A percentile compares a stretch with the other conserved stretches of the same genome.
phyloP scores from a whole-genome alignment of 129 eudicot species.

The Silybum marianum region DNA sequence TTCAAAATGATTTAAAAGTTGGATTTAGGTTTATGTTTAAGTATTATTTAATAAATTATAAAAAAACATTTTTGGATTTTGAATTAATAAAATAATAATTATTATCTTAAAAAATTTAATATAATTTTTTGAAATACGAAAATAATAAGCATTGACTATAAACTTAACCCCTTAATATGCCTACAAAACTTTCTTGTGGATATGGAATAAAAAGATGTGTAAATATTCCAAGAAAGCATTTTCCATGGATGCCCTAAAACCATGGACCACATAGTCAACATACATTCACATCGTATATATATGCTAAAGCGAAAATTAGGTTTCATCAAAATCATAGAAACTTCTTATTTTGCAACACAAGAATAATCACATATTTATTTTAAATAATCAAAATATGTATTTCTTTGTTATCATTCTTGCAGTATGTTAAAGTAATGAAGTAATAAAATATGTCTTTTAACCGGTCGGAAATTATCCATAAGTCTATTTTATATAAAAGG shows the following conservation, averaged over 20 bases:
- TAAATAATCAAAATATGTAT: too few relatives aligned
- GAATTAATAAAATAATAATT: not conserved
- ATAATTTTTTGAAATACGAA: not conserved
- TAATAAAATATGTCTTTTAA: too few relatives aligned
- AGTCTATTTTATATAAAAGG: too few relatives aligned
- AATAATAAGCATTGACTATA: not conserved
- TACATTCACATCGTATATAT: slow-evolving; percentile 16
- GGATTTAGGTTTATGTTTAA: not conserved
- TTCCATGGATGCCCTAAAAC: slow-evolving; percentile 46
- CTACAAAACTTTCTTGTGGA: not conserved
- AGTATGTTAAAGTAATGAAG: too few relatives aligned
- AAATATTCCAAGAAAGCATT: slow-evolving; percentile 32
- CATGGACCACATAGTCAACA: slow-evolving; percentile 36
- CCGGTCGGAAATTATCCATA: too few relatives aligned
- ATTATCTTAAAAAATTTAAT: not conserved
- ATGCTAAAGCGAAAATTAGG: not conserved
- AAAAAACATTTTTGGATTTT: not conserved
- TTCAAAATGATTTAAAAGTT: not conserved
- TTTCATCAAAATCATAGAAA: not conserved
- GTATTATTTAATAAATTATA: not conserved
- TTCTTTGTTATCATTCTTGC: too few relatives aligned
- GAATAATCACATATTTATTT: too few relatives aligned
- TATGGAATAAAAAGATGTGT: slow-evolving; percentile 24
- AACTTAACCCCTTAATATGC: not conserved
- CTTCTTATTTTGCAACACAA: too few relatives aligned